Evolutionary conservation across 2,329 filamentous ascomycete species (phyloP).

Genomic region (Colletotrichum chrysophilum): DNA sequence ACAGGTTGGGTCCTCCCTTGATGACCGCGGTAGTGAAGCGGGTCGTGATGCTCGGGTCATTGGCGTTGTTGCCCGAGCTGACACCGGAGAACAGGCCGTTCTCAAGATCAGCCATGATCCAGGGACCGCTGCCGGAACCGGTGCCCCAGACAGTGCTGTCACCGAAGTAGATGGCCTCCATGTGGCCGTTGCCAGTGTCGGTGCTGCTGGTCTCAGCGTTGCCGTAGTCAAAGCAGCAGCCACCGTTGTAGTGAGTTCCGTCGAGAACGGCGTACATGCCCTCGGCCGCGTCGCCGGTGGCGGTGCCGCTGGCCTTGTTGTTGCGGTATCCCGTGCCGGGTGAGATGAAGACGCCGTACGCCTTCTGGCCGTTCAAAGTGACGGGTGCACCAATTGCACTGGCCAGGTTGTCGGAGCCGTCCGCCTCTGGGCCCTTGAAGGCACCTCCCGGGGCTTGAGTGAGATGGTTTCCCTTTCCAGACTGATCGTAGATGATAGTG

Average conservation of each 20-base stretch:
- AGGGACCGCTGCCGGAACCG: conserved; percentile 65
- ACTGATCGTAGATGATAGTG: conserved; percentile 70
- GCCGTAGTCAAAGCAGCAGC: conserved; percentile 64
- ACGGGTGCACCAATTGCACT: conserved; percentile 66
- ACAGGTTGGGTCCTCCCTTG: conserved; percentile 61
- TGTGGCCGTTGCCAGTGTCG: conserved; percentile 67
- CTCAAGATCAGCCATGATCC: conserved; percentile 74
- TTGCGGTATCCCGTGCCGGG: conserved; percentile 70
- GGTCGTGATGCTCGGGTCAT: conserved; percentile 54
- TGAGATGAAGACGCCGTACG: conserved; percentile 67
- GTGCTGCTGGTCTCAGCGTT: conserved; percentile 57
- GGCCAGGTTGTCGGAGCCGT: conserved; percentile 65
- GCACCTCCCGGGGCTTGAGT: conserved; percentile 65
- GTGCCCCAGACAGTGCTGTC: conserved; percentile 57
- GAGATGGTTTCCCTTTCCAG: conserved; percentile 65
- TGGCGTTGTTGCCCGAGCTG: conserved; percentile 49
- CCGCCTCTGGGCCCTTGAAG: conserved; percentile 58
- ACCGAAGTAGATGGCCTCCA: conserved; percentile 74
- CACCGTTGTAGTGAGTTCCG: conserved; percentile 63
- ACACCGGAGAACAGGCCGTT: conserved; percentile 68
- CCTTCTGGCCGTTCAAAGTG: conserved; percentile 63
- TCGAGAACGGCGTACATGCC: conserved; percentile 67
- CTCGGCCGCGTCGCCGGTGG: conserved; percentile 59
- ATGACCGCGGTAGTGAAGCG: conserved; percentile 63
- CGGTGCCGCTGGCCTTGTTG: conserved; percentile 55